Evolutionary conservation across 306 rosid species (phyloP).

Genomic region (Dalbergia cochinchinensis): DNA sequence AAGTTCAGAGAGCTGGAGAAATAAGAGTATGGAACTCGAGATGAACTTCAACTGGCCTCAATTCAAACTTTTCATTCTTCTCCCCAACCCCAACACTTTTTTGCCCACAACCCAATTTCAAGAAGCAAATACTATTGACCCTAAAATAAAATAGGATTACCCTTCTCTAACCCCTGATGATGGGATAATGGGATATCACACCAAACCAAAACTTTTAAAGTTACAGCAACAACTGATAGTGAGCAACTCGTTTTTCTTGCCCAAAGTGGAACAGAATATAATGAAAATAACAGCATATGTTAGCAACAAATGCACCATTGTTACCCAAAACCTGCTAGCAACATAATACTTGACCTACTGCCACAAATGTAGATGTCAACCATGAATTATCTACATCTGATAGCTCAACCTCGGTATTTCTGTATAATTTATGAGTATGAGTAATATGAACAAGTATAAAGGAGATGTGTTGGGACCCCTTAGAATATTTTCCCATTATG

Average conservation of each 20-base stretch:
- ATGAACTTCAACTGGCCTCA: slow-evolving; percentile 1
- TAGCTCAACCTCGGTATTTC: background rate
- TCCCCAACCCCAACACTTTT: background rate
- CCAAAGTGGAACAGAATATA: background rate
- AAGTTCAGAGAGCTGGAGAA: background rate
- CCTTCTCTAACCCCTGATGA: too few relatives aligned
- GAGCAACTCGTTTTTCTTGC: background rate
- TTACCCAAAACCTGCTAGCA: background rate
- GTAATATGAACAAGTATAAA: too few relatives aligned
- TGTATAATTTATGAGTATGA: too few relatives aligned
- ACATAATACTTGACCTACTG: background rate
- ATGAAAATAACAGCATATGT: background rate
- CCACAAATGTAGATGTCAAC: slow-evolving; percentile 23
- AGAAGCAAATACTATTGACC: background rate
- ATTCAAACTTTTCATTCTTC: slow-evolving; percentile 15
- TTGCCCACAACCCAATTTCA: background rate
- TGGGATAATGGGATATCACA: background rate
- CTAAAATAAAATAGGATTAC: background rate
- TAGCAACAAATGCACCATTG: background rate
- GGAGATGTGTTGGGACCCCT: too few relatives aligned
- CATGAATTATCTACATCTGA: background rate
- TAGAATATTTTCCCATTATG: too few relatives aligned
- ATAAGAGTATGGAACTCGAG: background rate
- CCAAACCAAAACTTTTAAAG: background rate
- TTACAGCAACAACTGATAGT: background rate